Conservation (phyloP, 2,329 filamentous ascomycete species). For the Trichoderma sp. region DNA sequence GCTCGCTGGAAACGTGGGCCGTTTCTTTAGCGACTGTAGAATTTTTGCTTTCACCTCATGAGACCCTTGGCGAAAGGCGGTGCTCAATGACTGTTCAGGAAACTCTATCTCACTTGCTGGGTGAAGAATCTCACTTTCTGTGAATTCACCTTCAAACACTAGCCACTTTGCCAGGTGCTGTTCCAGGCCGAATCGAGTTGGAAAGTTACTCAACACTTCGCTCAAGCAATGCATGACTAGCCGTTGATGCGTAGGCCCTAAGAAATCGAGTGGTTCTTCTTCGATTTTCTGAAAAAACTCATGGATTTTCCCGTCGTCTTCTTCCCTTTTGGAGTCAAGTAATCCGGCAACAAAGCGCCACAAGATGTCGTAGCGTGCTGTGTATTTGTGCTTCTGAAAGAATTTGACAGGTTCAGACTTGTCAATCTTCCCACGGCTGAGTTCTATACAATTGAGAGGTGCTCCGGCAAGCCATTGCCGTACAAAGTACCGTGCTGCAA, state of each 20-base stretch:
- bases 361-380: neutral
- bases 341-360: slow-evolving; percentile 14
- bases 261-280: neutral
- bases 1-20: neutral
- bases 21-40: neutral
- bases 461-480: neutral
- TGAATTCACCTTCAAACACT: neutral
- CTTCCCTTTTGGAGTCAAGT: neutral
- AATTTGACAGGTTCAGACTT: neutral
- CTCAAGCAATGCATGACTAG: slow-evolving; percentile 1
- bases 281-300: neutral
- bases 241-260: neutral
- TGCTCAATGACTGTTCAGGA: neutral
- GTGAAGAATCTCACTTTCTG: neutral
- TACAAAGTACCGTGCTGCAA: slow-evolving; percentile 28
- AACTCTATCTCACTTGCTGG: neutral
- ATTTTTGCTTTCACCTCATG: neutral
- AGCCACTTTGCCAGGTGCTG: neutral
- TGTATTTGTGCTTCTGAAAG: slow-evolving; percentile 1
- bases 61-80: neutral
- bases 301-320: neutral
- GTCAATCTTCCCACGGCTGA: neutral
- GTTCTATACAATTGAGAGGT: neutral
- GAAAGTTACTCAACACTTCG: neutral
- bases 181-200: neutral